These are phyloP conservation scores for Tausonia pullulans DNA, from an alignment of 1,284 basidiomycete species.

Conservation along the genomic window DNA sequence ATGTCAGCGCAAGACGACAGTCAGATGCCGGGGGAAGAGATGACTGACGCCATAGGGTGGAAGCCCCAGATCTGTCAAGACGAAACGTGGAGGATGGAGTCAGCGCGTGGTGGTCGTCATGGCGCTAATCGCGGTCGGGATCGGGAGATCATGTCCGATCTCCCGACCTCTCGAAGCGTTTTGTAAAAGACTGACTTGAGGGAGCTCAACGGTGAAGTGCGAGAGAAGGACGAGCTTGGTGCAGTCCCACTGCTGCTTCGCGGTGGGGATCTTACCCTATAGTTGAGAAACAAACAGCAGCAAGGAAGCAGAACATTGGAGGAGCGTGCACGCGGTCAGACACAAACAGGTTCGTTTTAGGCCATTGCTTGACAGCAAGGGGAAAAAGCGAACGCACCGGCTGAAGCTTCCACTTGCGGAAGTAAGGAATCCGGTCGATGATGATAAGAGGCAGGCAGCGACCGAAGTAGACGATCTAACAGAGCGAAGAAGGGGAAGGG, in stretches of 20 bases:
- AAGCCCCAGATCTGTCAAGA: slow-evolving; percentile 76
- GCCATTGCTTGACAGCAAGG: neutral
- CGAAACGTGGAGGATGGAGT: neutral
- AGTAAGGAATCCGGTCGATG: slow-evolving; percentile 87
- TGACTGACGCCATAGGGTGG: slow-evolving; percentile 64
- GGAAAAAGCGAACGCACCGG: slow-evolving; percentile 35
- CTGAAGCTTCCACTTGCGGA: slow-evolving; percentile 91
- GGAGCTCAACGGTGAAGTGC: slow-evolving; percentile 92
- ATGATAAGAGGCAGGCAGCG: slow-evolving; percentile 92
- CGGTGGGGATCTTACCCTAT: slow-evolving; percentile 60
- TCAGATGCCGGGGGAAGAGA: too few species aligned
- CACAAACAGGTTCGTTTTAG: neutral
- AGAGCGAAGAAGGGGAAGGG: neutral
- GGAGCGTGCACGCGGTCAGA: neutral
- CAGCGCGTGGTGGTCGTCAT: too few species aligned
- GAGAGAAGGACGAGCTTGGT: slow-evolving; percentile 89
- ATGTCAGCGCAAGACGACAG: too few species aligned
- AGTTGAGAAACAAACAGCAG: neutral
- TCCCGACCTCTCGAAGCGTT: neutral
- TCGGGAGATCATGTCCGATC: neutral
- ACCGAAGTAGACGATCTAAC: slow-evolving; percentile 88
- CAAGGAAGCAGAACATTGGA: neutral
- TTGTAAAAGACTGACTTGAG: slow-evolving; percentile 48
- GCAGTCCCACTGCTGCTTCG: slow-evolving; percentile 86
- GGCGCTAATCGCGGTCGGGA: neutral